Evolutionary conservation across 2,329 filamentous ascomycete species (phyloP), one percentile per base, ranked within the genome.

Genomic region (Cordyceps farinosa): DNA sequence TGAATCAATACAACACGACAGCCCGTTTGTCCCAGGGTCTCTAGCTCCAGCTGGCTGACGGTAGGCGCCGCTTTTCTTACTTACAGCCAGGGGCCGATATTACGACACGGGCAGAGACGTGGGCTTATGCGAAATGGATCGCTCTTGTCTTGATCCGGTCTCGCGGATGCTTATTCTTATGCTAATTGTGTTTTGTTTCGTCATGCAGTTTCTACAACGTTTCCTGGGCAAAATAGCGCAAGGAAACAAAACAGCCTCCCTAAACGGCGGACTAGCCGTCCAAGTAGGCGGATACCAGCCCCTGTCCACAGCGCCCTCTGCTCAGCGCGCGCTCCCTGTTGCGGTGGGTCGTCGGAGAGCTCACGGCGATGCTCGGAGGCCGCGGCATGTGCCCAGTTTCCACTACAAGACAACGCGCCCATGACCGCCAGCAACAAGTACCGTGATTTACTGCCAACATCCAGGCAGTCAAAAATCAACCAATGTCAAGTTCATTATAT

Each of bases 31-130:
- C 55, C 32, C 9, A 45, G 40, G 50, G 17, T 27, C 32, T 22
- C 4, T 44, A 13, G 42, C 51, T 53, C 51, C 51, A 55, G 51
- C 51, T 53, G 51, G 60, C 60, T 62, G 60, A 62, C 60, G 22
- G 7, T 51, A 47, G 52, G 60, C 27, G 53, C 60, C 60, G 60
- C 60, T 62, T 62, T 62, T 62, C 60, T 62, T 62, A 62, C 58
- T 38, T 47, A 50, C 51, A 50, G 34, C 51, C 32, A 55, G 42
- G 60, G 40, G 42, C 42, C 34, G 7, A 56, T 62, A 62, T 62
- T 62, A 62, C 60, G 42, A 55, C 60, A 62, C 51, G 7, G 10
- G 29, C 51, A 62, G 40, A 48, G 42, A 9, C 32, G 30, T 22
- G 30, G 30, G 59, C 50, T 54, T 61, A 62, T 55, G 60, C 44